A percentile compares a stretch with the other conserved stretches of the same genome.
Conservation (phyloP, 2,329 filamentous ascomycete species). For the Diatrype stigma region DNA sequence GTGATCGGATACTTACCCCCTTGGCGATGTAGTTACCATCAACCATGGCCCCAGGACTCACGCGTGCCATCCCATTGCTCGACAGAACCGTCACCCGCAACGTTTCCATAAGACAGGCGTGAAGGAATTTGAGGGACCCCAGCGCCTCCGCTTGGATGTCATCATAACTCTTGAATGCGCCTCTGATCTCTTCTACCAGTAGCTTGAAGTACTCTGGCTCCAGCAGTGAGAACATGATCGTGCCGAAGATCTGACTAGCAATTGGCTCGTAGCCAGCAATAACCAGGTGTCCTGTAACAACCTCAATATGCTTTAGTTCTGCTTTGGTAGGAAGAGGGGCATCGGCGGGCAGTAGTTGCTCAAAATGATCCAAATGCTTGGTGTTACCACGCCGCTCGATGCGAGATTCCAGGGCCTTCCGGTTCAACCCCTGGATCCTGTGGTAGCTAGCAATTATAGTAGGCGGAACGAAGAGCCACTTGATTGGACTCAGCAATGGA, state of each 20-base stretch:
- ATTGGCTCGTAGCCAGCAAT: conserved; percentile 20
- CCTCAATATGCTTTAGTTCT: conserved; percentile 15
- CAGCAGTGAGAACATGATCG: conserved; percentile 7
- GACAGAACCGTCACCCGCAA: conserved; percentile 12
- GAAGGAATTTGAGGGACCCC: conserved; percentile 13
- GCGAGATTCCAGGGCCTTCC: conserved; percentile 10
- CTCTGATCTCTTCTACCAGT: conserved; percentile 15
- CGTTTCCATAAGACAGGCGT: conserved; percentile 15
- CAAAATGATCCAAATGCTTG: conserved; percentile 20
- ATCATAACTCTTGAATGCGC: conserved; percentile 14
- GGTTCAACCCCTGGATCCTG: conserved; percentile 7
- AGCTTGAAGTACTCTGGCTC: conserved; percentile 6
- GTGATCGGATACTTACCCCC: conserved; percentile 9
- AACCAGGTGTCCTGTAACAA: conserved; percentile 15
- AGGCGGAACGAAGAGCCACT: conserved; percentile 14
- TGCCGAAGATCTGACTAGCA: conserved; percentile 13
- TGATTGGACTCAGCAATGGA: conserved; percentile 11
- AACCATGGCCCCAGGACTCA: conserved; percentile 20
- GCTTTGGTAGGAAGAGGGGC: conserved; percentile 10
- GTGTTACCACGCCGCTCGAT: conserved; percentile 16
- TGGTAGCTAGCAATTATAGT: conserved; percentile 4
- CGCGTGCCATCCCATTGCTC: conserved; percentile 13
- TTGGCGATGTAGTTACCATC: conserved; percentile 19
- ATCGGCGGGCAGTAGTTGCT: conserved; percentile 15
- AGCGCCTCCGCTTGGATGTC: conserved; percentile 12